phyloP scores from a whole-genome alignment of 768 basidiomycete genomes.

The Mycena olivaceomarginata region DNA sequence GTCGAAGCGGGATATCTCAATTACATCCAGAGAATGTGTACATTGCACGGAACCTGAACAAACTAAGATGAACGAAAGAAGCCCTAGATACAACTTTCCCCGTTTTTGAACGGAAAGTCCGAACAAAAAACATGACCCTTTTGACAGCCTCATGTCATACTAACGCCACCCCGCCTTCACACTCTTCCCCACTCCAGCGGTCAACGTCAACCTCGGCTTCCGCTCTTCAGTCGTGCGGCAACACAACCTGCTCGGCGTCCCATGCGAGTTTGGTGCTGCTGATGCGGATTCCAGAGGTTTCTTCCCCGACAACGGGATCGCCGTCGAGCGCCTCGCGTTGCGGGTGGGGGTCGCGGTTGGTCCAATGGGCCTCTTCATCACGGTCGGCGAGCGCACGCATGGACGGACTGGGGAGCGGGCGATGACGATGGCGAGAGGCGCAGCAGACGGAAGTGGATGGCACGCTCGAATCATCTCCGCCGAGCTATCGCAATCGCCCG shows the following conservation, averaged over 20 bases:
- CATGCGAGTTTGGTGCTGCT: neutral
- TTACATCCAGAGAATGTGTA: too few relatives aligned
- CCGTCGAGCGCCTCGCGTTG: neutral
- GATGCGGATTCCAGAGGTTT: neutral
- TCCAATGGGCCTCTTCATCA: neutral
- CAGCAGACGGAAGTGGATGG: too few relatives aligned
- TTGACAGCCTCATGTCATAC: neutral
- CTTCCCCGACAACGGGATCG: constrained; percentile 5
- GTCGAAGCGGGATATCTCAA: too few relatives aligned
- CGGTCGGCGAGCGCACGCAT: constrained; percentile 3
- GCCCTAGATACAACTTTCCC: too few relatives aligned
- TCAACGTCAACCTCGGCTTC: neutral
- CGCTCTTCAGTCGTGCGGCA: neutral
- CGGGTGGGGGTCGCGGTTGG: constrained; percentile 10
- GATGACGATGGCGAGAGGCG: neutral
- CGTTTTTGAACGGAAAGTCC: too few relatives aligned
- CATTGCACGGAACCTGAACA: too few relatives aligned
- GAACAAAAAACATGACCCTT: neutral
- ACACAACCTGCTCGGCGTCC: neutral
- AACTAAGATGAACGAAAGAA: too few relatives aligned
- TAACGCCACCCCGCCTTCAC: constrained; percentile 31
- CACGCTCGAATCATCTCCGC: neutral
- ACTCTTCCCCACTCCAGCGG: neutral
- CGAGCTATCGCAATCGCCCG: constrained; percentile 15
- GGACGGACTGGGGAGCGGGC: neutral